A percentile compares a stretch with the other conserved stretches of the same genome.
These are phyloP conservation scores for Sporisorium iseilematis-ciliati DNA, from an alignment of 1,284 basidiomycete genomes.

Conservation along the genomic window DNA sequence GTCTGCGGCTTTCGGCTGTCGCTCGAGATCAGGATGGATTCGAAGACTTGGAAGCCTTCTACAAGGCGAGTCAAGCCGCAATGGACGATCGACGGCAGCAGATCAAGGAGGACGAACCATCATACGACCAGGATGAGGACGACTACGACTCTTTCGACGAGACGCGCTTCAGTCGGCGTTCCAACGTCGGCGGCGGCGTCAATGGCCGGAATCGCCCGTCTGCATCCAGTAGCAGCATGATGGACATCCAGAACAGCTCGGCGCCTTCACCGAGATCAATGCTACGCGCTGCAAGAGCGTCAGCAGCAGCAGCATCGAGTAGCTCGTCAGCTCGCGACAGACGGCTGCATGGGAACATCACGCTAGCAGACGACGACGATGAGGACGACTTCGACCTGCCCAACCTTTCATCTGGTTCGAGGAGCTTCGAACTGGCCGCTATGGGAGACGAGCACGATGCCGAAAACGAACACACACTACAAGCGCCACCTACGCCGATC, in stretches of 20 bases:
- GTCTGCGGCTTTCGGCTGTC: slow-evolving; percentile 58
- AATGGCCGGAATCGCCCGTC: slow-evolving; percentile 4
- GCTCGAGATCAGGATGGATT: slow-evolving; percentile 78
- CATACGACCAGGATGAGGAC: slow-evolving; percentile 73
- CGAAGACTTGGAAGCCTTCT: slow-evolving; percentile 65
- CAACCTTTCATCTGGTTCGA: slow-evolving; percentile 50
- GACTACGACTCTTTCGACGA: slow-evolving; percentile 67
- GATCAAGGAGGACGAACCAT: slow-evolving; percentile 73
- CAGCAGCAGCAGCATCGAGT: slow-evolving; percentile 32
- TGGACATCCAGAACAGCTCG: slow-evolving; percentile 56
- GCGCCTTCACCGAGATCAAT: slow-evolving; percentile 46
- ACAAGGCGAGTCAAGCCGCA: slow-evolving; percentile 64
- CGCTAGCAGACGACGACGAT: slow-evolving; percentile 70
- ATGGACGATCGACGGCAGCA: slow-evolving; percentile 66
- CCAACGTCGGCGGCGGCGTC: slow-evolving; percentile 13
- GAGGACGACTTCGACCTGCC: slow-evolving; percentile 56
- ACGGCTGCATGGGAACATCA: slow-evolving; percentile 25
- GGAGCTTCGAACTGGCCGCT: slow-evolving; percentile 53
- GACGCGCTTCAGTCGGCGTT: slow-evolving; percentile 23
- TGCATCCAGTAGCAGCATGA: slow-evolving; percentile 46
- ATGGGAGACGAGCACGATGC: slow-evolving; percentile 61
- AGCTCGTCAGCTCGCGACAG: slow-evolving; percentile 21
- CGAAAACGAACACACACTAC: slow-evolving; percentile 31
- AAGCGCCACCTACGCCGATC: slow-evolving; percentile 9
- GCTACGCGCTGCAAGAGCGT: slow-evolving; percentile 27